Evolutionary conservation across 1,284 basidiomycete genomes (phyloP).

Genomic region (Golubevia sp.): DNA sequence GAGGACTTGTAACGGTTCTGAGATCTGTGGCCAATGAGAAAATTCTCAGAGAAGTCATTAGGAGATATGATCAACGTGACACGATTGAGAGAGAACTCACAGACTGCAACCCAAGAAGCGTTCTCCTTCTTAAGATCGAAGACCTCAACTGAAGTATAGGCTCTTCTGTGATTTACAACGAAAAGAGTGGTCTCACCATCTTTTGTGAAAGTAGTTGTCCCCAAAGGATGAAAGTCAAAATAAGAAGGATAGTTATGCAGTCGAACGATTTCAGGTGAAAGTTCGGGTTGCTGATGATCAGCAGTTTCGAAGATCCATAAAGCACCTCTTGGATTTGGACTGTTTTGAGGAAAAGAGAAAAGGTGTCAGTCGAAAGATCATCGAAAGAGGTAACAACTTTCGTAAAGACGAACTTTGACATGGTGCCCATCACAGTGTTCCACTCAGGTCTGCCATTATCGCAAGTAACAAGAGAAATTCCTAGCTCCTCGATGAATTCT

Average conservation of each 20-base stretch:
- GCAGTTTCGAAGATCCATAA: neutral
- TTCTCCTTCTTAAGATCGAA: too few species aligned
- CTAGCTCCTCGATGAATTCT: neutral
- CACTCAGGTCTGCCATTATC: neutral
- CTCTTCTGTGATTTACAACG: conserved; percentile 71
- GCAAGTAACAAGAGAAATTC: neutral
- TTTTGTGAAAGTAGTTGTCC: neutral
- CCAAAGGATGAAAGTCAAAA: conserved; percentile 1
- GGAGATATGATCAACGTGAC: too few species aligned
- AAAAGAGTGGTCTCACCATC: conserved; percentile 63
- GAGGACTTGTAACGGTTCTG: neutral
- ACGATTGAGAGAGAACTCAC: too few species aligned
- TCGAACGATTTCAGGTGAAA: neutral
- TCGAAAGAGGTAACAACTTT: neutral
- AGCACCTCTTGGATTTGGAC: neutral
- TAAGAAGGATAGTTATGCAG: neutral
- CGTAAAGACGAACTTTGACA: neutral
- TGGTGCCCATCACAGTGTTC: neutral
- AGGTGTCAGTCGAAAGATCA: neutral
- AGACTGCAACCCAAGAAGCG: too few species aligned
- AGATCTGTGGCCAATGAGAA: neutral
- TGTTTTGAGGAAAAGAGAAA: neutral
- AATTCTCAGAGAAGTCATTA: too few species aligned
- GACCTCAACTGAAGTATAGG: conserved; percentile 70
- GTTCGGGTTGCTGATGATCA: neutral